Percentiles rank a stretch among this genome's conserved stretches.
Evolutionary conservation across 129 eudicot genomes (phyloP).

Genomic region (Flaveria trinervia): DNA sequence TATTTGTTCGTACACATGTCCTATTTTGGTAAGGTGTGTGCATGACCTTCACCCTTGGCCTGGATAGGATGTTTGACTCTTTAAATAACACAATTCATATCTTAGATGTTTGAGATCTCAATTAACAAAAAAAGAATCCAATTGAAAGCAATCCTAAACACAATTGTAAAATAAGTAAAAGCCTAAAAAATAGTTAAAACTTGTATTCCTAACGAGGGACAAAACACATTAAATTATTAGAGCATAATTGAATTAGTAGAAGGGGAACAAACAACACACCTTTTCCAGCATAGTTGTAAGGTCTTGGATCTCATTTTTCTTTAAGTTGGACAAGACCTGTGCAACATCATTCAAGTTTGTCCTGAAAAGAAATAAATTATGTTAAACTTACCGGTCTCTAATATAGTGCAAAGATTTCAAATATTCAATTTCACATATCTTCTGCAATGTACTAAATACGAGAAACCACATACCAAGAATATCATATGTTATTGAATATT

Average conservation of each 20-base stretch:
- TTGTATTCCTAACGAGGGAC: too few species aligned
- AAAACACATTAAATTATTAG: background rate
- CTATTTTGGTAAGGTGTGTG: too few species aligned
- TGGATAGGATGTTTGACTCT: too few species aligned
- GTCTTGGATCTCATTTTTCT: constrained; percentile 57
- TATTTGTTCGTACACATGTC: background rate
- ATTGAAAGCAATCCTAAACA: too few species aligned
- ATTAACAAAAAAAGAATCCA: too few species aligned
- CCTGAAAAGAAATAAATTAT: constrained; percentile 42
- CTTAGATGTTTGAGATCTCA: too few species aligned
- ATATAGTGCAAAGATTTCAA: background rate
- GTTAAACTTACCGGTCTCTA: background rate
- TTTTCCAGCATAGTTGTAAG: constrained; percentile 52
- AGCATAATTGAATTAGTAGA: background rate
- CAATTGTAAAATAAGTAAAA: too few species aligned
- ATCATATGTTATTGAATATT: background rate
- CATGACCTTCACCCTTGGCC: too few species aligned
- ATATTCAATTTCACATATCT: constrained; percentile 2
- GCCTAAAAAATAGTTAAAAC: too few species aligned
- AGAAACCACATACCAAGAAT: background rate
- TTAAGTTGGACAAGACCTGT: constrained; percentile 37
- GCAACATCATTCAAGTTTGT: constrained; percentile 51
- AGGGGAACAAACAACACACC: constrained; percentile 37
- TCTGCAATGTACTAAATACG: background rate
- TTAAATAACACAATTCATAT: too few species aligned